These are phyloP conservation scores for Syzygium aromaticum DNA, from an alignment of 345 rosid genomes.

Conservation along the genomic window DNA sequence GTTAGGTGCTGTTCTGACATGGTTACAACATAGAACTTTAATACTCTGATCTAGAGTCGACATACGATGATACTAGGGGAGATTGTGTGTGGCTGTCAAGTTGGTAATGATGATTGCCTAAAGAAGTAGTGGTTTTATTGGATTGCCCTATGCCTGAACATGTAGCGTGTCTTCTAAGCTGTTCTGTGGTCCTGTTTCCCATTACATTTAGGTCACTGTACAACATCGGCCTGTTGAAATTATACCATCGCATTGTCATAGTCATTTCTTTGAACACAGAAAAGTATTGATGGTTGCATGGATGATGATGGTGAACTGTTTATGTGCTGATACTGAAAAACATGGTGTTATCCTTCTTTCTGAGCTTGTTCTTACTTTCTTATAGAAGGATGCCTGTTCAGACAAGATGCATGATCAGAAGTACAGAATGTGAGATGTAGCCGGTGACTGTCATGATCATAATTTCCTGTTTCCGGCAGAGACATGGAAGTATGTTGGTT, in stretches of 20 bases:
- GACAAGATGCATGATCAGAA: background rate
- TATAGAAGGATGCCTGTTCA: background rate
- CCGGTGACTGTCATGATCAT: background rate
- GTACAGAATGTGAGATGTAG: background rate
- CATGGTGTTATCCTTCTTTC: background rate
- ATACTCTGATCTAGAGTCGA: background rate
- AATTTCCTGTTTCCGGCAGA: background rate
- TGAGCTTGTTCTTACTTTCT: background rate
- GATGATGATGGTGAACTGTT: background rate
- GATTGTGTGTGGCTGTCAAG: background rate
- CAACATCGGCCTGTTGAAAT: background rate
- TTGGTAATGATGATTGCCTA: background rate
- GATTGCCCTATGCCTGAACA: background rate
- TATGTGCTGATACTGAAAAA: background rate
- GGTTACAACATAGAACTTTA: background rate
- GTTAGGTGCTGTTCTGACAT: background rate
- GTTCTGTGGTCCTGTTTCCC: background rate
- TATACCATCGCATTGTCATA: background rate
- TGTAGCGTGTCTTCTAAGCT: background rate
- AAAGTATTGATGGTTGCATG: background rate
- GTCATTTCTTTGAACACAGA: background rate
- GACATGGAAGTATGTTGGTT: background rate
- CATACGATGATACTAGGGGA: background rate
- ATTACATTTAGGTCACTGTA: background rate
- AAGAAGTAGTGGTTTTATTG: background rate